Conservation (phyloP, 345 rosid genomes). For the Diplotaxis tenuifolia region DNA sequence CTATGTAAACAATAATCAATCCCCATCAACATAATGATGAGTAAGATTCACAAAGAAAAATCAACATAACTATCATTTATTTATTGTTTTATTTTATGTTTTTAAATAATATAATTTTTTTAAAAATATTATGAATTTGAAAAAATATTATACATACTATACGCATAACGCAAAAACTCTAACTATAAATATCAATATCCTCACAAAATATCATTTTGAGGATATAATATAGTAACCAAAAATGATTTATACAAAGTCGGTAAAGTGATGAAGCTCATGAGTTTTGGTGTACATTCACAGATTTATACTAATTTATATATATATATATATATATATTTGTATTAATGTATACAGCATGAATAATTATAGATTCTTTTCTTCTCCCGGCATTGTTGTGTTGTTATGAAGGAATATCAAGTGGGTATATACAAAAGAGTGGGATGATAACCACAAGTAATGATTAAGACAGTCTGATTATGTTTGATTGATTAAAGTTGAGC, state of each 20-base stretch:
- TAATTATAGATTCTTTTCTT: not conserved
- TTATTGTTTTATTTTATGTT: too few relatives aligned
- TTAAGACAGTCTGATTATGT: conserved; percentile 29
- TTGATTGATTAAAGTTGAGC: conserved; percentile 25
- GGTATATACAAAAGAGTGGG: conserved; percentile 14
- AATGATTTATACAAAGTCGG: not conserved
- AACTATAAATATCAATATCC: not conserved
- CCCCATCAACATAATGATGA: too few relatives aligned
- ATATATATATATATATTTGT: not conserved
- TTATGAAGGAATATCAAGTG: conserved; percentile 10
- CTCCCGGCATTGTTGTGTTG: conserved; percentile 1
- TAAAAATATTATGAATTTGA: too few relatives aligned
- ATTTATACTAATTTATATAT: not conserved
- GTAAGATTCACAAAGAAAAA: too few relatives aligned
- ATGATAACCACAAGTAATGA: conserved; percentile 20
- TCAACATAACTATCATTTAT: too few relatives aligned
- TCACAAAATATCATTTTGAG: not conserved
- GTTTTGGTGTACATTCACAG: not conserved
- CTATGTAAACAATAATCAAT: too few relatives aligned
- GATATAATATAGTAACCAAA: not conserved
- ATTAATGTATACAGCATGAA: too few relatives aligned
- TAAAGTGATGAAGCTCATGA: not conserved
- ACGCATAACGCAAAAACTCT: too few relatives aligned
- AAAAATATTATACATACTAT: too few relatives aligned
- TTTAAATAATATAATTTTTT: too few relatives aligned